Evolutionary conservation across 2,329 filamentous ascomycete genomes (phyloP).

Genomic region (Acarospora socialis): DNA sequence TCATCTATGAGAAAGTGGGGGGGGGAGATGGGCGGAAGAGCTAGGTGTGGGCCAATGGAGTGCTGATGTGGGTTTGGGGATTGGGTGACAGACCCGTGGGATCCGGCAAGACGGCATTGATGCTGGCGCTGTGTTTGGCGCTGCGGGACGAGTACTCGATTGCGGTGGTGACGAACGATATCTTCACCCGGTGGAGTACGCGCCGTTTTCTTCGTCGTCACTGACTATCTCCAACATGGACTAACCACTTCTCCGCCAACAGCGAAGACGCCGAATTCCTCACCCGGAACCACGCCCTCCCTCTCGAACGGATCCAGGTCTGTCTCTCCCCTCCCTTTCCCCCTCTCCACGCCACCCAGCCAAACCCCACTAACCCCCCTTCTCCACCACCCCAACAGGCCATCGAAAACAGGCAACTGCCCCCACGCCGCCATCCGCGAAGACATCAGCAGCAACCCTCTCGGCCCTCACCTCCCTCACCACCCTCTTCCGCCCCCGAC

Average conservation of each 20-base stretch:
- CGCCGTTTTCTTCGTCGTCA: background rate
- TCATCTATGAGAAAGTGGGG: background rate
- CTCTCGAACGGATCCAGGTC: conserved; percentile 70
- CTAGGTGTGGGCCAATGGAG: background rate
- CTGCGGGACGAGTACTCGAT: conserved; percentile 72
- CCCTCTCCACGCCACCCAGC: no score
- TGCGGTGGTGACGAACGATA: conserved; percentile 95
- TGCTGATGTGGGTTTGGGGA: background rate
- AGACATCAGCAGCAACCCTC: conserved; percentile 87
- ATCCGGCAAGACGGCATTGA: conserved; percentile 91
- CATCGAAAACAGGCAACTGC: conserved; percentile 94
- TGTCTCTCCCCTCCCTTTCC: no score
- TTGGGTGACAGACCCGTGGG: conserved; percentile 62
- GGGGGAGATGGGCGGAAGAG: no score
- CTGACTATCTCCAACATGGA: background rate
- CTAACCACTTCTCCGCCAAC: no score
- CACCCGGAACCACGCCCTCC: conserved; percentile 69
- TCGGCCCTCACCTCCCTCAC: conserved; percentile 81
- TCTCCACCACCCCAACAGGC: no score
- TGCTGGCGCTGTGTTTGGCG: conserved; percentile 80
- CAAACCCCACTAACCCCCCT: no score
- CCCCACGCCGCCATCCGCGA: conserved; percentile 95
- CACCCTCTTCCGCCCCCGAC: conserved; percentile 62
- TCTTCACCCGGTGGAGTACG: conserved; percentile 62
- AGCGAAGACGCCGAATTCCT: conserved; percentile 96